Evolutionary conservation across 768 basidiomycete genomes (phyloP).

Genomic region (Chlorophyllum brunneum): DNA sequence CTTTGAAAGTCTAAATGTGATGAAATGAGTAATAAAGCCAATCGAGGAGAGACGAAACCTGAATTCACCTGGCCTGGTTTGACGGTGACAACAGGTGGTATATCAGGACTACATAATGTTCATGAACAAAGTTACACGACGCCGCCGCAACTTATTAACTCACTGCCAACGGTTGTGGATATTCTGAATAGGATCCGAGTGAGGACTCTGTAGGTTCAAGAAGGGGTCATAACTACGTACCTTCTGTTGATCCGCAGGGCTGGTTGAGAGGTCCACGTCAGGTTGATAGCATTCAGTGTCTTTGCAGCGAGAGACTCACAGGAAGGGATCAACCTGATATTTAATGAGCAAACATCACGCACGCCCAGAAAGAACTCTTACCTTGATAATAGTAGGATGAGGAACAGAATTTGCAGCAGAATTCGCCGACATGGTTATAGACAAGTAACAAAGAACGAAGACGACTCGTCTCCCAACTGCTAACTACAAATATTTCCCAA

Average conservation of each 20-base stretch:
- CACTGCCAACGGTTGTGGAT: slow-evolving; percentile 76
- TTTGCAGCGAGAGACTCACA: slow-evolving; percentile 37
- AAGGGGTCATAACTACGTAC: slow-evolving; percentile 25
- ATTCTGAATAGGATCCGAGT: slow-evolving; percentile 33
- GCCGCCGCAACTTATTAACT: slow-evolving; percentile 20
- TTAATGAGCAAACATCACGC: neutral
- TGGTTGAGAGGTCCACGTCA: slow-evolving; percentile 11
- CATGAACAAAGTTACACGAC: slow-evolving; percentile 17
- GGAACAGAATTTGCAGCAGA: slow-evolving; percentile 54
- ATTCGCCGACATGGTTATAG: slow-evolving; percentile 38
- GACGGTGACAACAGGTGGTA: slow-evolving; percentile 57
- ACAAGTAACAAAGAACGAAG: no score
- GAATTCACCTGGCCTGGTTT: slow-evolving; percentile 56
- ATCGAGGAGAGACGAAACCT: neutral
- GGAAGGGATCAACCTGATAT: slow-evolving; percentile 57
- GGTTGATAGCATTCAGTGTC: neutral
- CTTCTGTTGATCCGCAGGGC: slow-evolving; percentile 56
- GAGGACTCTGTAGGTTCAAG: neutral
- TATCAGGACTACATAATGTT: slow-evolving; percentile 42
- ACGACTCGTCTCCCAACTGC: no score
- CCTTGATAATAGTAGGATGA: slow-evolving; percentile 56
- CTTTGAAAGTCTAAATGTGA: slow-evolving; percentile 53
- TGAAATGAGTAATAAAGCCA: neutral
- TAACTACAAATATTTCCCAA: no score
- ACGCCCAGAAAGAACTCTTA: slow-evolving; percentile 19